Percentiles rank a stretch among this genome's conserved stretches.
These are phyloP conservation scores for Moricandia arvensis DNA, from an alignment of 345 rosid genomes.

Conservation along the genomic window DNA sequence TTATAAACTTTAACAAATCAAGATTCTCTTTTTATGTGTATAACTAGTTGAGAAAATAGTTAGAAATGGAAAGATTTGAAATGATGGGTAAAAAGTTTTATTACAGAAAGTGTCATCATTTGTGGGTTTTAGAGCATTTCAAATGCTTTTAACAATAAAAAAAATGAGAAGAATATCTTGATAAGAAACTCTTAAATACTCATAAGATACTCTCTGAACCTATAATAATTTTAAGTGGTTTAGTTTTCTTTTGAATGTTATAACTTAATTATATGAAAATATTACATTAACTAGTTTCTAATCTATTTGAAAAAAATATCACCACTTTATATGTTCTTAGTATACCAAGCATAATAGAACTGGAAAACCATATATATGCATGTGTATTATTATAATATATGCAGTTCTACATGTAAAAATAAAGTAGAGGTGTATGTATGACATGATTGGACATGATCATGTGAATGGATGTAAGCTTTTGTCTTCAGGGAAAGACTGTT, in stretches of 20 bases:
- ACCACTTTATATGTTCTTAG: background rate
- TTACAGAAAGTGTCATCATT: background rate
- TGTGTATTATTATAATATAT: background rate
- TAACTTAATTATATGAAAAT: background rate
- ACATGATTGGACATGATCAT: slow-evolving; percentile 36
- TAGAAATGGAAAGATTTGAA: background rate
- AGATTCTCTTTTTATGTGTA: background rate
- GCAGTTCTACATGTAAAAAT: background rate
- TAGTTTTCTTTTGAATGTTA: background rate
- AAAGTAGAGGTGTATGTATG: slow-evolving; percentile 8
- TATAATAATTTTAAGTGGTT: background rate
- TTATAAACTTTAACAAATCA: background rate
- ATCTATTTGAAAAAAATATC: background rate
- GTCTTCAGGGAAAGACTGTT: slow-evolving; percentile 20
- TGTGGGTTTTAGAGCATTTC: background rate
- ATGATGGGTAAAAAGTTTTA: background rate
- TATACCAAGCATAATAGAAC: background rate
- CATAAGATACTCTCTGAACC: background rate
- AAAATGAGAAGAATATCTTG: background rate
- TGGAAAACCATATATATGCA: background rate
- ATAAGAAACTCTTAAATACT: background rate
- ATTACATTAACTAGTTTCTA: background rate
- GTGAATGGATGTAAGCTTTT: slow-evolving; percentile 32
- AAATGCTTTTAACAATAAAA: background rate
- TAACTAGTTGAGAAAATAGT: background rate